These are phyloP conservation scores for Trichomonascaceae sp. DNA, from an alignment of 1,139 yeast genomes.

Conservation along the genomic window DNA sequence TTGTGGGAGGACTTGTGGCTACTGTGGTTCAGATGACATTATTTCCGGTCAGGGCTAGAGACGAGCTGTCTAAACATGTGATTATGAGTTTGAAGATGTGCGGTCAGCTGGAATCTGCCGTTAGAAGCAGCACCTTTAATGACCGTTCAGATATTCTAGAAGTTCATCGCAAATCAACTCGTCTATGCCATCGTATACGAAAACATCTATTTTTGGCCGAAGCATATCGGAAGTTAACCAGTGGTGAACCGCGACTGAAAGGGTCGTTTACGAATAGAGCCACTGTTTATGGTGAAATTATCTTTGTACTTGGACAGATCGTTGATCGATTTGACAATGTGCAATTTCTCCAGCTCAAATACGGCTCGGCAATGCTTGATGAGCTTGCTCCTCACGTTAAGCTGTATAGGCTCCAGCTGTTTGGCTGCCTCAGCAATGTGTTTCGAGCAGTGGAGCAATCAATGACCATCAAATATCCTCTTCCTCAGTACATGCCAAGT, in stretches of 20 bases:
- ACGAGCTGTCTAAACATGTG: slow-evolving; percentile 38
- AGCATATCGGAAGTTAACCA: slow-evolving; percentile 37
- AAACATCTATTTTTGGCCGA: slow-evolving; percentile 38
- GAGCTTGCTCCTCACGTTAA: slow-evolving; percentile 39
- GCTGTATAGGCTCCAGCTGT: slow-evolving; percentile 41
- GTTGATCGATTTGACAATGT: slow-evolving; percentile 44
- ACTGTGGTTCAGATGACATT: slow-evolving; percentile 39
- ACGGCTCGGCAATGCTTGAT: slow-evolving; percentile 43
- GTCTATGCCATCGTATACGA: slow-evolving; percentile 33
- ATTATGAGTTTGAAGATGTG: slow-evolving; percentile 37
- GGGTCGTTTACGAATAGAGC: slow-evolving; percentile 40
- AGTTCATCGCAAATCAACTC: not conserved
- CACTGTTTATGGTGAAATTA: slow-evolving; percentile 39
- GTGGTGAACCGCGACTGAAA: slow-evolving; percentile 44
- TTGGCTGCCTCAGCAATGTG: slow-evolving; percentile 36
- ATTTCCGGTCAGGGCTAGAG: slow-evolving; percentile 45
- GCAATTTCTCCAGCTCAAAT: slow-evolving; percentile 38
- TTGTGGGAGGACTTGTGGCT: slow-evolving; percentile 46
- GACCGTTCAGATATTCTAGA: not conserved
- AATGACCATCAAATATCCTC: slow-evolving; percentile 38
- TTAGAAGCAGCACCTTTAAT: slow-evolving; percentile 24
- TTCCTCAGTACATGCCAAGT: slow-evolving; percentile 47
- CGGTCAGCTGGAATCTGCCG: slow-evolving; percentile 28
- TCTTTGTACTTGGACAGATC: slow-evolving; percentile 42
- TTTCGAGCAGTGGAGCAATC: slow-evolving; percentile 42